Percentiles rank a stretch among this genome's conserved stretches.
phyloP scores from a whole-genome alignment of 192 early-diverging fungal genomes.

The Coemansia sp. region DNA sequence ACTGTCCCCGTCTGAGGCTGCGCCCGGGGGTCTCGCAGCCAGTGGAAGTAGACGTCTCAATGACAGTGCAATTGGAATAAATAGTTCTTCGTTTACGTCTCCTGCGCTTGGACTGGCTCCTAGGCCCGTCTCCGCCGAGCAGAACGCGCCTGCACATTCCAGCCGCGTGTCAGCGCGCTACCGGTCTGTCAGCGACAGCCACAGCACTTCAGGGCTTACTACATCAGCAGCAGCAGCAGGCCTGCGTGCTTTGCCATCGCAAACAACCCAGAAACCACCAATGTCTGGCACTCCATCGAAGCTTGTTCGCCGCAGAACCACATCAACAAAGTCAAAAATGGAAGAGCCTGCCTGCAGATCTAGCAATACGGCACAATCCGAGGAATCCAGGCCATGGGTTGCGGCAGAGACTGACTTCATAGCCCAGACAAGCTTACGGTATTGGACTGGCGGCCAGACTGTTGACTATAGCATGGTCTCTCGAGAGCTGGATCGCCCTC shows the following conservation, averaged over 20 bases:
- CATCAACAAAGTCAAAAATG: neutral
- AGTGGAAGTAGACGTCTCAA: neutral
- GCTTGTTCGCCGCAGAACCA: neutral
- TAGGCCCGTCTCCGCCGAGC: neutral
- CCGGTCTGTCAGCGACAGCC: conserved; percentile 3
- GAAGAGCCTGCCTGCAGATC: neutral
- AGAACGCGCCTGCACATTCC: neutral
- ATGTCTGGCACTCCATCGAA: neutral
- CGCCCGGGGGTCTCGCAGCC: neutral
- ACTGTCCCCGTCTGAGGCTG: neutral
- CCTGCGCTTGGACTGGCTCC: neutral
- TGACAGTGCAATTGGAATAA: neutral
- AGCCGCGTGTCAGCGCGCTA: neutral
- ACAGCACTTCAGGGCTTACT: neutral
- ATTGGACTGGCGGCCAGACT: conserved; percentile 23
- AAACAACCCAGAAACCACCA: neutral
- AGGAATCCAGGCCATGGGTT: conserved; percentile 19
- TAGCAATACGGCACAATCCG: neutral
- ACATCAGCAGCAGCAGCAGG: neutral
- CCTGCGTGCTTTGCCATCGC: neutral
- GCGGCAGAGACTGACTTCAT: conserved; percentile 13
- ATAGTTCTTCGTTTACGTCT: neutral
- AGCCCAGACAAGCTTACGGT: conserved; percentile 21
- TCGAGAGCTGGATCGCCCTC: conserved; percentile 12
- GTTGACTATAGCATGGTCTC: conserved; percentile 22